phyloP scores from a whole-genome alignment of 208 protist genomes.

The Strigomonas culicis region DNA sequence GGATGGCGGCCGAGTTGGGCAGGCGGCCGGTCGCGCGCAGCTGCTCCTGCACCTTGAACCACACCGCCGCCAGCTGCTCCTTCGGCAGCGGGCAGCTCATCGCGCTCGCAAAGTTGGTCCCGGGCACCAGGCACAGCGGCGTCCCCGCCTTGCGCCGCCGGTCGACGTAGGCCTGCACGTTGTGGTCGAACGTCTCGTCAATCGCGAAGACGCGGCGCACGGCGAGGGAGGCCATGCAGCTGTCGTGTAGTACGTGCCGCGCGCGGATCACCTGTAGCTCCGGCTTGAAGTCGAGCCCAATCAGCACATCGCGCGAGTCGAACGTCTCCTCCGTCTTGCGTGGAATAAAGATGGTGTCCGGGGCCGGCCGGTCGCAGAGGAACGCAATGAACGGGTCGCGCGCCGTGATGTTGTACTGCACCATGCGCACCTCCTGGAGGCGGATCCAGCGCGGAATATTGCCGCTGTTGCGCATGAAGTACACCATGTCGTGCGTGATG shows the following conservation, averaged over 20 bases:
- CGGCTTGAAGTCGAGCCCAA: constrained; percentile 28
- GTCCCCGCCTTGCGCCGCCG: constrained; percentile 18
- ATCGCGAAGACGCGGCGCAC: constrained; percentile 39
- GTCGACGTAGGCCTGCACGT: constrained; percentile 22
- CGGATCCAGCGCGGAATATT: constrained; percentile 34
- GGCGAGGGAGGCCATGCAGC: constrained; percentile 24
- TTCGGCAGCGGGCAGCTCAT: constrained; percentile 60
- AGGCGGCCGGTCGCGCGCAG: not conserved
- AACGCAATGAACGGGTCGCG: constrained; percentile 29
- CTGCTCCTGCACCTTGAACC: constrained; percentile 39
- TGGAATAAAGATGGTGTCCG: constrained; percentile 35
- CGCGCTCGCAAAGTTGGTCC: constrained; percentile 22
- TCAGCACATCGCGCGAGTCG: constrained; percentile 10
- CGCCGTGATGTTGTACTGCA: constrained; percentile 24
- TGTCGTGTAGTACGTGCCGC: constrained; percentile 20
- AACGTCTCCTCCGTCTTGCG: constrained; percentile 10
- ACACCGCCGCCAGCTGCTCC: constrained; percentile 52
- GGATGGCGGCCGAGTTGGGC: constrained; percentile 33
- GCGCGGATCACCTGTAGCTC: constrained; percentile 30
- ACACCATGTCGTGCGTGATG: constrained; percentile 44
- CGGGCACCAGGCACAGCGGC: constrained; percentile 34
- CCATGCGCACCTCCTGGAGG: constrained; percentile 6
- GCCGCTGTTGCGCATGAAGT: constrained; percentile 28
- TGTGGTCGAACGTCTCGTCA: constrained; percentile 22
- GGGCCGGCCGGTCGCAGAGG: constrained; percentile 21